These are phyloP conservation scores for Nigrospora sphaerica DNA, from an alignment of 2,329 filamentous ascomycete species.

Conservation along the genomic window DNA sequence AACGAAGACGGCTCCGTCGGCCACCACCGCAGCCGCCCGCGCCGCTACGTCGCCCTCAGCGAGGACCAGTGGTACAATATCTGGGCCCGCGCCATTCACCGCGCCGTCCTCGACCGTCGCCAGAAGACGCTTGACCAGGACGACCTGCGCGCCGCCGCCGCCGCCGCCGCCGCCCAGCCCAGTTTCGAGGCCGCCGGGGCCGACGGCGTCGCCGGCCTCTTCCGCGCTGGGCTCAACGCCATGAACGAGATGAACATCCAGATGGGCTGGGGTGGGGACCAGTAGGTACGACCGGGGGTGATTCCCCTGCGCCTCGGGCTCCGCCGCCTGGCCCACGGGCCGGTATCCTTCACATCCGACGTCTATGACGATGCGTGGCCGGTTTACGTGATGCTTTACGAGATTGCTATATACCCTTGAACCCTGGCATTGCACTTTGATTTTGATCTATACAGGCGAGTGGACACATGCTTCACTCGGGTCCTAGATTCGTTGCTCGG, in stretches of 20 bases:
- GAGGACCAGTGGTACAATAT: conserved; percentile 56
- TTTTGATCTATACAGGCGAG: too few species aligned
- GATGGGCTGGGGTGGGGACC: conserved; percentile 40
- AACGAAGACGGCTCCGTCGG: too few species aligned
- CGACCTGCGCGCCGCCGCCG: conserved; percentile 37
- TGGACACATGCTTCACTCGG: too few species aligned
- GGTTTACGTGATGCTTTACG: too few species aligned
- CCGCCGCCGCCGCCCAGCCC: conserved; percentile 29
- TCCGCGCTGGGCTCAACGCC: conserved; percentile 41
- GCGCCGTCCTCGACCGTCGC: conserved; percentile 50
- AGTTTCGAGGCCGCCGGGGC: conserved; percentile 31
- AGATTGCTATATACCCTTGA: too few species aligned
- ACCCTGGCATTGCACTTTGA: too few species aligned
- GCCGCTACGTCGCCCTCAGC: conserved; percentile 44
- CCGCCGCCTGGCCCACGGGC: too few species aligned
- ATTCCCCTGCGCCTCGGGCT: too few species aligned
- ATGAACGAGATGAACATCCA: conserved; percentile 47
- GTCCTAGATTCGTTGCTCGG: too few species aligned
- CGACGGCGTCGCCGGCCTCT: conserved; percentile 30
- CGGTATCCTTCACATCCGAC: too few species aligned
- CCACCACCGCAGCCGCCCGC: conserved; percentile 19
- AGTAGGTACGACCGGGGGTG: too few species aligned
- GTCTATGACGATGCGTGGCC: too few species aligned
- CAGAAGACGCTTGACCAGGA: conserved; percentile 48
- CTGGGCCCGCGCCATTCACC: conserved; percentile 54